Evolutionary conservation across 352 stramenopile genomes (phyloP), one percentile per base, ranked within the genome.

Genomic region (Phytophthora hibernalis): DNA sequence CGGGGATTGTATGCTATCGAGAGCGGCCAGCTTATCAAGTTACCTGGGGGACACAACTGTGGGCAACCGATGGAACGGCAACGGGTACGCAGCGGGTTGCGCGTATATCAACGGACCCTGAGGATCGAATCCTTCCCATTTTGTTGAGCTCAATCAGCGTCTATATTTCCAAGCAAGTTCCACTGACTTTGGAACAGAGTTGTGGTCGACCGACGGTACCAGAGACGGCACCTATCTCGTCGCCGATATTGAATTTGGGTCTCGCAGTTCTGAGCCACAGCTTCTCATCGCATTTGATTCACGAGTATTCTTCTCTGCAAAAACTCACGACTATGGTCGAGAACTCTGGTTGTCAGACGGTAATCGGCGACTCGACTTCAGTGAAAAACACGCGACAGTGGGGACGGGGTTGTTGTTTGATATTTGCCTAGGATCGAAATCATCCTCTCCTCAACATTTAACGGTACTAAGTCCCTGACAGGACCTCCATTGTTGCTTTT

Each of bases 101-200:
- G 15, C 75, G 83, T 53, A 79, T 96, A 21, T 70, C 62, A 24
- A 40, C 56, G 2, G 67, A 63, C 8, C 42, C 44, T 2, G 47
- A 52, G 21, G 72, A 64, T 74, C 76, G 22, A 69, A 57, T 8
- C 85, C 82, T 9, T 61, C 62, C 12, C 62, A 74, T 51, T 64
- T 93, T 22, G 65, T 55, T 0, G 79, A 89, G 51, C 73, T 83
- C 18, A 60, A 66, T 22, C 40, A 64, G 12, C 52, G 38, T 13
- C 44, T 96, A 4, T 96, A 83, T 60, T 97, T 97, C 64, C 82
- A 92, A 47, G 90, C 87, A 20, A 80, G 70, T 0, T 87, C 72
- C 2, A 31, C 48, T 8, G 65, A 68, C 1, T 80, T 69, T 57
- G 91, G 92, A 5, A 54, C 68, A 0, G 92, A 98, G 50, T 65